phyloP scores from a whole-genome alignment of 2,329 filamentous ascomycete genomes.

The Leptosphaerulina australis region DNA sequence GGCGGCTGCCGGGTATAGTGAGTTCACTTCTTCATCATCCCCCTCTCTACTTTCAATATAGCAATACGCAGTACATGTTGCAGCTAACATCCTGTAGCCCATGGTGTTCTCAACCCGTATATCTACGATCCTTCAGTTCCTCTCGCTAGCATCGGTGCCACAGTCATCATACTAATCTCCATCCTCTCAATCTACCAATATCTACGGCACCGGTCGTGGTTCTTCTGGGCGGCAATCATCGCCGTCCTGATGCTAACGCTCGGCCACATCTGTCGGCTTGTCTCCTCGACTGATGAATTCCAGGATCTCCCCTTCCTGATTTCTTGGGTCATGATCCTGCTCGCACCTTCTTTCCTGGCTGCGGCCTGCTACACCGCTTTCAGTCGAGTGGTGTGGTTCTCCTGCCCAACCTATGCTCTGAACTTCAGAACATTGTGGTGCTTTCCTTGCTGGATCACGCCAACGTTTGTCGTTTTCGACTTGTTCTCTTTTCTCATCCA shows the following conservation, averaged over 20 bases:
- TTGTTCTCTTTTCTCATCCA: constrained; percentile 57
- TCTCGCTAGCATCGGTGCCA: constrained; percentile 52
- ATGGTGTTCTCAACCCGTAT: constrained; percentile 49
- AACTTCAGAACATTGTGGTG: constrained; percentile 54
- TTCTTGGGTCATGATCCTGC: constrained; percentile 54
- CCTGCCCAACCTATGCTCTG: constrained; percentile 46
- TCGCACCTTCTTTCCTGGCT: constrained; percentile 58
- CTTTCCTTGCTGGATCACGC: constrained; percentile 53
- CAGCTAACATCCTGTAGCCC: constrained; percentile 17
- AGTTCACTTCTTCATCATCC: constrained; percentile 18
- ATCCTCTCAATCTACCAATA: constrained; percentile 41
- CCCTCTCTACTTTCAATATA: background rate
- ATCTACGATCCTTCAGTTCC: constrained; percentile 56
- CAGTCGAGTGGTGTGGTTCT: constrained; percentile 54
- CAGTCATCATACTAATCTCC: constrained; percentile 50
- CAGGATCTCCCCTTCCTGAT: constrained; percentile 48
- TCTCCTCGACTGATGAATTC: constrained; percentile 48
- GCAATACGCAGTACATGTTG: background rate
- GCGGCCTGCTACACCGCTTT: constrained; percentile 59
- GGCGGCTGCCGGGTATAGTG: constrained; percentile 28
- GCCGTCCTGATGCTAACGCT: constrained; percentile 54
- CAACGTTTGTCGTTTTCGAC: constrained; percentile 57
- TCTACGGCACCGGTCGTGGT: constrained; percentile 45
- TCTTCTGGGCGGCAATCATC: constrained; percentile 46
- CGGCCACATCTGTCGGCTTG: constrained; percentile 59